phyloP scores from a whole-genome alignment of 495 filamentous ascomycete species.

The Xylaria sp. region DNA sequence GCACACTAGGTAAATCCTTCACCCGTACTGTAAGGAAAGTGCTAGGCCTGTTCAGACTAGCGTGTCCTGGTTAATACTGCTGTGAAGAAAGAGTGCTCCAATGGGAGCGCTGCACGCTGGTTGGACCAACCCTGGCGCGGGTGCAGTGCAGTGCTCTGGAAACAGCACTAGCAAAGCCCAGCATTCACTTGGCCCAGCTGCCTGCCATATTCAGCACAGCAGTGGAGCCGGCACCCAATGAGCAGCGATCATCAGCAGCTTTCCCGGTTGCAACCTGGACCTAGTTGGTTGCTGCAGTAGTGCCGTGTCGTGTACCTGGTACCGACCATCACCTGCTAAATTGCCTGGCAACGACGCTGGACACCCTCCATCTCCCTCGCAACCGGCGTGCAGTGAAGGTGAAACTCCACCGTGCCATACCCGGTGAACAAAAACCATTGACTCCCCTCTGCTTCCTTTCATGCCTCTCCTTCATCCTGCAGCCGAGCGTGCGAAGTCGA shows the following conservation, averaged over 20 bases:
- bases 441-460: conserved; percentile 20
- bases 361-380: conserved; percentile 27
- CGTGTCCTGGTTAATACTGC: conserved; percentile 1
- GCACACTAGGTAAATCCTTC: neutral
- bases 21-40: conserved; percentile 4
- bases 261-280: conserved; percentile 13
- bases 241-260: conserved; percentile 16
- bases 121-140: conserved; percentile 8
- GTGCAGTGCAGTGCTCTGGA: conserved; percentile 17
- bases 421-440: conserved; percentile 28
- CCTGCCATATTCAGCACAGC: conserved; percentile 23
- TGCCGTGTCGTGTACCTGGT: neutral
- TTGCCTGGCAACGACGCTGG: conserved; percentile 29
- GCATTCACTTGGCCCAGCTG: conserved; percentile 10
- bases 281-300: conserved; percentile 17
- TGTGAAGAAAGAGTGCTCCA: neutral
- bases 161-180: conserved; percentile 21
- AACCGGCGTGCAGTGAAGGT: conserved; percentile 22
- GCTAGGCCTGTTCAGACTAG: neutral
- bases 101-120: neutral
- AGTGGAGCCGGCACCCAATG: conserved; percentile 11
- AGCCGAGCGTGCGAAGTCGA: conserved; percentile 25
- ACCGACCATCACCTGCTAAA: conserved; percentile 1
- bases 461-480: conserved; percentile 20
- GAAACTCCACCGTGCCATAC: conserved; percentile 30